Base-by-base conservation (phyloP, 768 basidiomycete species). In the Hydnum rufescens region DNA sequence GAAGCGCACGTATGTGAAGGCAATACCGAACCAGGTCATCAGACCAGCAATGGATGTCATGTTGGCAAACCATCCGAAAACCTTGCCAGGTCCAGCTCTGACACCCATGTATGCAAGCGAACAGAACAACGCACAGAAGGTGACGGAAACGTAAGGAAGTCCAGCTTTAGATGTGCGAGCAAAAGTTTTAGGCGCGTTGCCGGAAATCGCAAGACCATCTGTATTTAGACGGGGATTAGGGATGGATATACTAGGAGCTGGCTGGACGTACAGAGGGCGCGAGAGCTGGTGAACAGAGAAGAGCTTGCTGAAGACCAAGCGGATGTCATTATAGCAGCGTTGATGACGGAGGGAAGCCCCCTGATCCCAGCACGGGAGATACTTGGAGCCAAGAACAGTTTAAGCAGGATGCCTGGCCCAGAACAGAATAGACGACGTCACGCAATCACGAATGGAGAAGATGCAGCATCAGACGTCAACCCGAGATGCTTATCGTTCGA, bases 361-460 rank as follows among this genome's bases (percentile, higher is more conserved):
- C 78, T 82, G 64, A 96, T 96, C n/a, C 93, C 92, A 4, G 90
- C 80, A 16, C 55, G 42, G 43, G 57, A 49, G 55, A 68, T 68
- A 55, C n/a, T n/a, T n/a, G 18, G 22, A 30, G 19, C 25, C 4
- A 36, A 6, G 49, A 23, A 22, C 49, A 32, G 32, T 16, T 19
- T 23, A 28, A 51, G 56, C 32, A 3, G 49, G 22, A 44, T 13
- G 22, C 60, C 59, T 22, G n/a, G 90, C 82, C n/a, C n/a, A n/a
- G n/a, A n/a, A n/a, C n/a, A n/a, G n/a, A n/a, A n/a, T n/a, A n/a
- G n/a, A n/a, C n/a, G n/a, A n/a, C n/a, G n/a, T n/a, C 53, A n/a
- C n/a, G 92, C 93, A 58, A 97, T 86, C 57, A 95, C 90, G 66
- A 92, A 96, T 1, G 92, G 84, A 36, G 83, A 83, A 2, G 77